A percentile compares a stretch with the other conserved stretches of the same genome.
Conservation (phyloP, 257 asterid species). For the Solanum sitiens region DNA sequence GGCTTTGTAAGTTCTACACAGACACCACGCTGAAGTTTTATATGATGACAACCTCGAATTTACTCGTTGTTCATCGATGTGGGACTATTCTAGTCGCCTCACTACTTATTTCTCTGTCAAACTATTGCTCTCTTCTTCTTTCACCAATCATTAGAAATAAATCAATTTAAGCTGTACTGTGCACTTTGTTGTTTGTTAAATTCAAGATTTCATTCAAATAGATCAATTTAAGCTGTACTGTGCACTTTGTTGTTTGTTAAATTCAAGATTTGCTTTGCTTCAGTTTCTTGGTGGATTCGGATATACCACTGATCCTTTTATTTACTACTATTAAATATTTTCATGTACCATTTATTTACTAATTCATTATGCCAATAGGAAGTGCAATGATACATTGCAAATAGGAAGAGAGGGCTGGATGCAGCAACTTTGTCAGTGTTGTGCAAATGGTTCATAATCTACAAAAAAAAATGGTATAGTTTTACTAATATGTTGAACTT, state of each 20-base stretch:
- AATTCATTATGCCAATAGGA: not conserved
- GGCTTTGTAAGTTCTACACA: fast-evolving
- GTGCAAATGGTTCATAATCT: not conserved
- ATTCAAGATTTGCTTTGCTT: too few species aligned
- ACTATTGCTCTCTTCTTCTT: not conserved
- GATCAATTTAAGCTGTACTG: not conserved
- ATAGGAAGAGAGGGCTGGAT: not conserved
- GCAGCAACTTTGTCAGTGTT: not conserved
- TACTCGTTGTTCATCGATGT: not conserved
- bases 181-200: too few species aligned
- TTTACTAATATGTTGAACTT: not conserved
- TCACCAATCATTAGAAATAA: not conserved
- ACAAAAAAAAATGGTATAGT: too few species aligned
- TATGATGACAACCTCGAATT: not conserved
- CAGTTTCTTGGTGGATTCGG: too few species aligned
- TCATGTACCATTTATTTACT: not conserved
- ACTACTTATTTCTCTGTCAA: not conserved
- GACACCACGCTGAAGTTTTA: fast-evolving
- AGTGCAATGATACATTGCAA: not conserved
- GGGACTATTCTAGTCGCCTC: not conserved
- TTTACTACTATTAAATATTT: not conserved
- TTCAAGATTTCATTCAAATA: not conserved
- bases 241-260: too few species aligned
- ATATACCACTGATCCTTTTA: not conserved
- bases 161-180: not conserved